phyloP scores from a whole-genome alignment of 1,284 basidiomycete genomes.

The Ceratobasidium sp. region DNA sequence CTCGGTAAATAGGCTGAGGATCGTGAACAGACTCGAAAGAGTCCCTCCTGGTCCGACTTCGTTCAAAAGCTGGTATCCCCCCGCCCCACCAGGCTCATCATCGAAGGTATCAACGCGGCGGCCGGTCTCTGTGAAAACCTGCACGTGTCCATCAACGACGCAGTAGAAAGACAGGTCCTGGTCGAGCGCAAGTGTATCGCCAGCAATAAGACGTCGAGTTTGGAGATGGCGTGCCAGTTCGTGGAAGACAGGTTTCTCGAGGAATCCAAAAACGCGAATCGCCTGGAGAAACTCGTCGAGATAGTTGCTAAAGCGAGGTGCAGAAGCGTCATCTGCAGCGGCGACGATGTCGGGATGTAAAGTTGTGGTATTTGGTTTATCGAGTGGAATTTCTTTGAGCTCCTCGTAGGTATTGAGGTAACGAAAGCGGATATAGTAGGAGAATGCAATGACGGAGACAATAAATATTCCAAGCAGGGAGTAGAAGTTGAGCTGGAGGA shows the following conservation, averaged over 20 bases:
- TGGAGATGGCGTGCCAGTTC: constrained; percentile 94
- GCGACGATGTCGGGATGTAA: constrained; percentile 90
- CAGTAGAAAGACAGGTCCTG: constrained; percentile 96
- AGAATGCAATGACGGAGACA: constrained; percentile 73
- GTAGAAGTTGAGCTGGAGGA: constrained; percentile 83
- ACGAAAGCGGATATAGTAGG: constrained; percentile 87
- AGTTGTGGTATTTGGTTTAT: constrained; percentile 81
- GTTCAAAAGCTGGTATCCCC: constrained; percentile 90
- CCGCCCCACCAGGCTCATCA: constrained; percentile 80
- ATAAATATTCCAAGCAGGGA: constrained; percentile 83
- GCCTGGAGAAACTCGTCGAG: constrained; percentile 95
- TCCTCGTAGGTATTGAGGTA: constrained; percentile 83
- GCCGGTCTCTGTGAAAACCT: constrained; percentile 82
- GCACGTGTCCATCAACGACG: constrained; percentile 91
- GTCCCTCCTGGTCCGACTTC: constrained; percentile 96
- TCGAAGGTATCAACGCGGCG: constrained; percentile 71
- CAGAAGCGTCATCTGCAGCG: constrained; percentile 72
- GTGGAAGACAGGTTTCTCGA: constrained; percentile 96
- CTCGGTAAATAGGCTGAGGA: constrained; percentile 95
- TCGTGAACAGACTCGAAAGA: constrained; percentile 95
- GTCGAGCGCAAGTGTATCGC: constrained; percentile 90
- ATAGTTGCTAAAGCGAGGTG: constrained; percentile 83
- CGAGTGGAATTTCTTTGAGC: constrained; percentile 85
- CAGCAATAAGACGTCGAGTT: constrained; percentile 90
- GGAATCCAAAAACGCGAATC: constrained; percentile 93